Percentiles rank a stretch among this genome's conserved stretches.
These are phyloP conservation scores for Pelargonium cotyledonis DNA, from an alignment of 441 rosid genomes.

Conservation along the genomic window DNA sequence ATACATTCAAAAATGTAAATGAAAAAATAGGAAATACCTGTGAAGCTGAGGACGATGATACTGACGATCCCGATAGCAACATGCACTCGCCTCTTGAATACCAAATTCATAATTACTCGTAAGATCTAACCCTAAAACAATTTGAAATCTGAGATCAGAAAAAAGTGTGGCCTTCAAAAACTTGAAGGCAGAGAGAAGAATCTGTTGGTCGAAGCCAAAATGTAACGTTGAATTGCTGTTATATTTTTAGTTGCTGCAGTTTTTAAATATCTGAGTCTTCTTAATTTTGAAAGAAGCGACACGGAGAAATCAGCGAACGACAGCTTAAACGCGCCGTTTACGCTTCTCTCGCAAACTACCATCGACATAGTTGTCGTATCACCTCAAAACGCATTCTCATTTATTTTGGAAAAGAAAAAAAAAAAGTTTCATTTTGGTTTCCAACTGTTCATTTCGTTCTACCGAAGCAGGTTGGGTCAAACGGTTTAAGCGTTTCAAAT, in stretches of 20 bases:
- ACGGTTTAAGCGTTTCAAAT: no score
- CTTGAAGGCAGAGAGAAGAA: background rate
- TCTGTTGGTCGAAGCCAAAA: background rate
- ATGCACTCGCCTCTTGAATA: background rate
- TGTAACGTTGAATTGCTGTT: background rate
- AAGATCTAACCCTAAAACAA: background rate
- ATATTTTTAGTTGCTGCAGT: background rate
- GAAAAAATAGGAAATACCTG: background rate
- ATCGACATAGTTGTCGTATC: background rate
- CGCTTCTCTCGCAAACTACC: background rate
- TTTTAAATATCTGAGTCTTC: background rate
- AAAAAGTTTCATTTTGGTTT: no score
- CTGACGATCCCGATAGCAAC: constrained; percentile 5
- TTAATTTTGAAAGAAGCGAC: background rate
- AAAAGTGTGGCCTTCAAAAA: background rate
- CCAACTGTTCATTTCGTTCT: no score
- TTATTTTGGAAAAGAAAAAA: no score
- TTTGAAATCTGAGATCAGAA: background rate
- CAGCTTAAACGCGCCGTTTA: background rate
- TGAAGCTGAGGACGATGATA: background rate
- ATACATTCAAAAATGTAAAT: no score
- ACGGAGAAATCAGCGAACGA: background rate
- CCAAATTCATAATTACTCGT: background rate
- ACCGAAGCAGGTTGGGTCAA: no score
- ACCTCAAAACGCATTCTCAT: no score